Conservation (phyloP, 1,284 basidiomycete genomes). For the Xanthoconium separans region DNA sequence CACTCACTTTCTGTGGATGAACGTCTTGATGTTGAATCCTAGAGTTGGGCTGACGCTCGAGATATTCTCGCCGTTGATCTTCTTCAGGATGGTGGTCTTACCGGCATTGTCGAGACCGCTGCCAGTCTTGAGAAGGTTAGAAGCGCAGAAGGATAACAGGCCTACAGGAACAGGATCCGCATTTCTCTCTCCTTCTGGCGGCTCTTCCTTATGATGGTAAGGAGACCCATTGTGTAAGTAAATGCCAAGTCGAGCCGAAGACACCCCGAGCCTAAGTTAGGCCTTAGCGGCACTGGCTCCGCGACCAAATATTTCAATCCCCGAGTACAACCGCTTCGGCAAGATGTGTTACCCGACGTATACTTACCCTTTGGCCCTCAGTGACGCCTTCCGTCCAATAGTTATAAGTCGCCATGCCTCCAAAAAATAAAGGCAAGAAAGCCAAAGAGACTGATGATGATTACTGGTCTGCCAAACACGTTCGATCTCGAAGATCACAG, state of each 20-base stretch:
- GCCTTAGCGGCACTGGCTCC: not conserved
- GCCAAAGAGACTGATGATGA: slow-evolving; percentile 82
- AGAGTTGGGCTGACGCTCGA: slow-evolving; percentile 88
- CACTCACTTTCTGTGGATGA: slow-evolving; percentile 83
- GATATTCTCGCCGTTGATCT: slow-evolving; percentile 90
- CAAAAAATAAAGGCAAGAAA: slow-evolving; percentile 89
- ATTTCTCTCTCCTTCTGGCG: slow-evolving; percentile 94
- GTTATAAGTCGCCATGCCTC: slow-evolving; percentile 57
- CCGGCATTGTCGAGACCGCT: slow-evolving; percentile 99
- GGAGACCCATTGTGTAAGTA: slow-evolving; percentile 68
- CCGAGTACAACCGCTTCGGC: slow-evolving; percentile 18
- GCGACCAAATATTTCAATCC: slow-evolving; percentile 14
- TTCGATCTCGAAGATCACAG: slow-evolving; percentile 15
- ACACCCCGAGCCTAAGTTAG: no score
- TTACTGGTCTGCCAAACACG: slow-evolving; percentile 63
- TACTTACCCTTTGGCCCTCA: not conserved
- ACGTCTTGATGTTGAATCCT: slow-evolving; percentile 98
- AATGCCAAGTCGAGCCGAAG: not conserved
- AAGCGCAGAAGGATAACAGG: slow-evolving; percentile 4
- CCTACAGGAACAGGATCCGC: slow-evolving; percentile 92
- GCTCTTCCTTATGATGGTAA: slow-evolving; percentile 97
- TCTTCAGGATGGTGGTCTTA: slow-evolving; percentile 97
- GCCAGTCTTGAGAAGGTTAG: slow-evolving; percentile 18
- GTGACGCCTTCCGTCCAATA: not conserved
- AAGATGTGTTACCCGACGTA: slow-evolving; percentile 13